A percentile compares a stretch with the other conserved stretches of the same genome.
These are phyloP conservation scores for Melanomma pulvis-pyrius DNA, from an alignment of 495 filamentous ascomycete genomes.

Conservation along the genomic window DNA sequence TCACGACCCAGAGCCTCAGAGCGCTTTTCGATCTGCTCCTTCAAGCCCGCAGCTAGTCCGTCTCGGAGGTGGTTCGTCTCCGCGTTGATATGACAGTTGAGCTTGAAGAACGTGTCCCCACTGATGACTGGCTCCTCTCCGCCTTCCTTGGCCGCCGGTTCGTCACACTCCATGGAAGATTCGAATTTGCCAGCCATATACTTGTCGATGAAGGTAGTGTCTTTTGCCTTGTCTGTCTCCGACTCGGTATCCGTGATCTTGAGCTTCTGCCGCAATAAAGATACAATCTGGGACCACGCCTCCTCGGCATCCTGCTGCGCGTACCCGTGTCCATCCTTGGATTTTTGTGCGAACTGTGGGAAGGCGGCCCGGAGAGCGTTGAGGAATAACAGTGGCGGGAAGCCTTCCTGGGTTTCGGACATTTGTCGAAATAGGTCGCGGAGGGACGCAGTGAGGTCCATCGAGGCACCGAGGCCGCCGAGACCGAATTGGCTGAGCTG, in stretches of 20 bases:
- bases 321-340: slow-evolving; percentile 78
- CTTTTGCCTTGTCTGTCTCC: slow-evolving; percentile 45
- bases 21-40: slow-evolving; percentile 87
- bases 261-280: slow-evolving; percentile 79
- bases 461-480: slow-evolving; percentile 59
- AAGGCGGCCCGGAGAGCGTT: slow-evolving; percentile 76
- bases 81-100: slow-evolving; percentile 88
- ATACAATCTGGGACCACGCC: slow-evolving; percentile 94
- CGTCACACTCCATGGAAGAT: slow-evolving; percentile 78
- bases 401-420: slow-evolving; percentile 86
- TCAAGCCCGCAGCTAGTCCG: slow-evolving; percentile 76
- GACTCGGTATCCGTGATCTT: slow-evolving; percentile 58
- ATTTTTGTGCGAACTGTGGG: slow-evolving; percentile 91
- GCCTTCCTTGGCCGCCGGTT: slow-evolving; percentile 71
- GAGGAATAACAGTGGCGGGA: slow-evolving; percentile 83
- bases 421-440: slow-evolving; percentile 91
- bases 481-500: slow-evolving; percentile 63
- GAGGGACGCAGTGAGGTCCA: slow-evolving; percentile 78
- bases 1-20: slow-evolving; percentile 78
- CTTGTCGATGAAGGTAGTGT: slow-evolving; percentile 81
- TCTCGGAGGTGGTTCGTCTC: slow-evolving; percentile 88
- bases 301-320: slow-evolving; percentile 98
- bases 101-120: slow-evolving; percentile 82
- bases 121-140: slow-evolving; percentile 69
- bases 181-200: slow-evolving; percentile 83